A percentile compares a stretch with the other conserved stretches of the same genome.
Conservation (phyloP, 1,284 basidiomycete species). For the Ceratobasidium sp. region DNA sequence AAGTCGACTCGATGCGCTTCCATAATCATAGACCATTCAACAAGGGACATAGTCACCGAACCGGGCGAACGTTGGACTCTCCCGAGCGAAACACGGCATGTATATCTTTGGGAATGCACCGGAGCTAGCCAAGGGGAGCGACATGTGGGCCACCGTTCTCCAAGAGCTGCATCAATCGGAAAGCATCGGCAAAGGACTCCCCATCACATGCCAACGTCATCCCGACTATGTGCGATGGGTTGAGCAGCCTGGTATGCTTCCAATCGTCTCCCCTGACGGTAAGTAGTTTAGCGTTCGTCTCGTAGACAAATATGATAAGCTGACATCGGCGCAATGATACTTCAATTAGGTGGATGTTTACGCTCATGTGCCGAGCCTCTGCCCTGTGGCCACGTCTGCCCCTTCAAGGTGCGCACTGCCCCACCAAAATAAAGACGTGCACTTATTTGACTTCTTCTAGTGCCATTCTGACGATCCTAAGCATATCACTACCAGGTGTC, state of each 20-base stretch:
- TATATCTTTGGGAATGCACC: conserved; percentile 77
- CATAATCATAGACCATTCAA: conserved; percentile 34
- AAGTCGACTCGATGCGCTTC: conserved; percentile 37
- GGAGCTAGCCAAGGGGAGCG: conserved; percentile 63
- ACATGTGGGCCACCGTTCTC: conserved; percentile 73
- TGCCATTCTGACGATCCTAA: conserved; percentile 76
- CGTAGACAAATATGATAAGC: not conserved
- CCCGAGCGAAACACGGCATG: conserved; percentile 77
- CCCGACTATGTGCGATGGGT: conserved; percentile 61
- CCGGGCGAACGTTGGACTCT: conserved; percentile 72
- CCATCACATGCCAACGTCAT: conserved; percentile 72
- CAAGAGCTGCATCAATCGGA: conserved; percentile 66
- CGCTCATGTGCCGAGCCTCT: conserved; percentile 67
- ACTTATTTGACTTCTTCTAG: conserved; percentile 56
- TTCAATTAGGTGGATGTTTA: conserved; percentile 71
- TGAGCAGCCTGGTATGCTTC: conserved; percentile 68
- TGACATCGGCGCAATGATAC: not conserved
- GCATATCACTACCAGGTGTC: conserved; percentile 67
- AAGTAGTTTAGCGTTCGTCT: not conserved
- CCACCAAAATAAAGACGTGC: not conserved
- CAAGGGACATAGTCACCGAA: conserved; percentile 51
- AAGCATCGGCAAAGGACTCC: conserved; percentile 67
- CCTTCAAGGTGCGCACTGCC: conserved; percentile 65
- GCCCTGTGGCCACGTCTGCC: conserved; percentile 78
- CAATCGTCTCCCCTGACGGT: conserved; percentile 71